These are phyloP conservation scores for Cunninghamia lanceolata DNA, from an alignment of 75 land plant species.

Conservation along the genomic window DNA sequence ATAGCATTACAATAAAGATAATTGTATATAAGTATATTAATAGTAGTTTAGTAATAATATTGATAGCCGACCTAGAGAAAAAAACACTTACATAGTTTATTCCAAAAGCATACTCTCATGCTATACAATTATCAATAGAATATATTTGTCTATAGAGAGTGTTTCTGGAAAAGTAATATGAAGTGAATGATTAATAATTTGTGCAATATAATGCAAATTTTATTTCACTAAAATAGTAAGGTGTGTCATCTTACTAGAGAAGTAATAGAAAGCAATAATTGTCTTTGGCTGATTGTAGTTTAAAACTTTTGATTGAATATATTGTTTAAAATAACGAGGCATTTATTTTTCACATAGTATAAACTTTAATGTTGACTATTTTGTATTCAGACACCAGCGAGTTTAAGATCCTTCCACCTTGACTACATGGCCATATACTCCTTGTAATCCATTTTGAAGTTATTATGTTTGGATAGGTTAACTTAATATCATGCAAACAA, in stretches of 20 bases:
- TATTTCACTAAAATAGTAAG: background rate
- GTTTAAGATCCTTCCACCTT: background rate
- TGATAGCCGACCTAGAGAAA: no score
- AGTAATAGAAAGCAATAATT: background rate
- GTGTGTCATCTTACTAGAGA: background rate
- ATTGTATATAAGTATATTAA: no score
- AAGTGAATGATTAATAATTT: no score
- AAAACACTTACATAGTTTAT: no score
- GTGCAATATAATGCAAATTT: background rate
- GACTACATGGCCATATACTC: background rate
- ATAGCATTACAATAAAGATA: no score
- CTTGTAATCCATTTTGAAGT: background rate
- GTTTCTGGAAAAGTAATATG: no score
- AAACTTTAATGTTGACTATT: background rate
- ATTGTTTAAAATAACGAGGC: background rate
- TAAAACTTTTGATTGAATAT: background rate
- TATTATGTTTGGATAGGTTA: background rate
- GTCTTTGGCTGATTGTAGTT: background rate
- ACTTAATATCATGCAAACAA: background rate
- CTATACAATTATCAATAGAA: no score
- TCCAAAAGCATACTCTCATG: no score
- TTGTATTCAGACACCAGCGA: background rate
- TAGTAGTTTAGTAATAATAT: no score
- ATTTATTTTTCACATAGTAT: background rate
- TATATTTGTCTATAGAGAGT: no score